A percentile compares a stretch with the other conserved stretches of the same genome.
Evolutionary conservation across 768 basidiomycete genomes (phyloP).

Genomic region (Leccinum ochraceum): DNA sequence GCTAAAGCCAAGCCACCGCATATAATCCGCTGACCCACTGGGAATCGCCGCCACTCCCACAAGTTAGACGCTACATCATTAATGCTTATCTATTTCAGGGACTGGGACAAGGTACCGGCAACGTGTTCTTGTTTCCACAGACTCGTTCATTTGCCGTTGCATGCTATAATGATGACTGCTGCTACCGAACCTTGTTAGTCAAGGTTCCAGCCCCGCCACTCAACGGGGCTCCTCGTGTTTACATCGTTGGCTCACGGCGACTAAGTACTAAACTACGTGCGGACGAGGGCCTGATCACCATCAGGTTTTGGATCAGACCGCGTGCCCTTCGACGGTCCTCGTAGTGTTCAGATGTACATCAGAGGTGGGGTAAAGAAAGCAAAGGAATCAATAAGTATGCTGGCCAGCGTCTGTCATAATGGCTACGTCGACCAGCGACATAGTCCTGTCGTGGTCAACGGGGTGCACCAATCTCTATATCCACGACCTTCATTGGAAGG

Average conservation of each 20-base stretch:
- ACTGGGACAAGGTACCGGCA: slow-evolving; percentile 5
- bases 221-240: slow-evolving; percentile 30
- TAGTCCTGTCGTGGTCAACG: slow-evolving; percentile 10
- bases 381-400: slow-evolving; percentile 23
- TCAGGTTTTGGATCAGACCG: slow-evolving; percentile 12
- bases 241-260: slow-evolving; percentile 28
- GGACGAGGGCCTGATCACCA: slow-evolving; percentile 15
- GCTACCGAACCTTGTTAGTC: slow-evolving; percentile 23
- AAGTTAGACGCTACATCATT: background rate
- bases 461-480: background rate
- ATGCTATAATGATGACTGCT: slow-evolving; percentile 16
- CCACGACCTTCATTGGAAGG: slow-evolving; percentile 25
- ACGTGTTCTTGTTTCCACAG: slow-evolving; percentile 20
- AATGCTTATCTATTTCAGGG: slow-evolving; percentile 11
- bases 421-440: slow-evolving; percentile 27
- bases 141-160: slow-evolving; percentile 14
- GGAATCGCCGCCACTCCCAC: slow-evolving; percentile 5
- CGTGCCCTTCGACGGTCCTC: slow-evolving; percentile 9
- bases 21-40: slow-evolving; percentile 11
- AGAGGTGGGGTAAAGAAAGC: slow-evolving; percentile 7
- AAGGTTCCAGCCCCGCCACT: slow-evolving; percentile 25
- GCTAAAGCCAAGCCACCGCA: slow-evolving; percentile 24
- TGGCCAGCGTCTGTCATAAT: slow-evolving; percentile 17
- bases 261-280: slow-evolving; percentile 22
- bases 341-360: slow-evolving; percentile 14